Evolutionary conservation across 768 basidiomycete species (phyloP), one percentile per base, ranked within the genome.

Genomic region (Rhodotorula graminis): DNA sequence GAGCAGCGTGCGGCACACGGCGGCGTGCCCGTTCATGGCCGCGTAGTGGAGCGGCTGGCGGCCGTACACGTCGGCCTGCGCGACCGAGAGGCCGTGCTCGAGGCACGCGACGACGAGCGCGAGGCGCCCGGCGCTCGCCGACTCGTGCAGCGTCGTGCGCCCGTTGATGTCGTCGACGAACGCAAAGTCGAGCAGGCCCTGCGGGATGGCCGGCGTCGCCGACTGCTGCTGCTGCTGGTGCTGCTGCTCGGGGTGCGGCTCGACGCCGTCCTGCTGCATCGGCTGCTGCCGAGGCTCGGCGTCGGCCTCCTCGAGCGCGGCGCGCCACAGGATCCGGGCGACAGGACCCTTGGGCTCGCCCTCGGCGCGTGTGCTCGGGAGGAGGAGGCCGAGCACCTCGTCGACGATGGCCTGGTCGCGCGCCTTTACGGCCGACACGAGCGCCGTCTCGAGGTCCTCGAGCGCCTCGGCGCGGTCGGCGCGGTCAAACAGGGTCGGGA

Each of bases 161-260:
- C 90, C 91, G 80, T 97, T 98, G 83, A 99, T 99, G 77, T 97
- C 93, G 80, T 98, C 96, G 60, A 97, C 85, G 79, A 92, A 97
- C 60, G 85, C 84, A 80, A 92, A 98, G 81, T 97, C 91, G 80
- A 97, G 92, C 0, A 89, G 23, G 82, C 83, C 37, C 25, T 89
- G 87, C 46, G 87, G 82, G 42, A 93, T 82, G 59, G 29, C 33
- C 3, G 56, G 56, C 56, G 9, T 7, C 31, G 93, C 89, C 62
- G 92, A 82, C 78, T 92, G 88, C 29, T 86, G 88, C 56, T 91
- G n/a, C 86, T 85, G 6, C 78, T n/a, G n/a, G n/a, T 92, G 88
- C 29, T 86, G 88, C 37, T 37, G 37, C 37, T 37, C 37, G 37
- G 37, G 37, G 9, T 37, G 37, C 37, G 37, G 5, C 37, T 37